phyloP scores from a whole-genome alignment of 306 rosid species.

The Ceratonia siliqua region DNA sequence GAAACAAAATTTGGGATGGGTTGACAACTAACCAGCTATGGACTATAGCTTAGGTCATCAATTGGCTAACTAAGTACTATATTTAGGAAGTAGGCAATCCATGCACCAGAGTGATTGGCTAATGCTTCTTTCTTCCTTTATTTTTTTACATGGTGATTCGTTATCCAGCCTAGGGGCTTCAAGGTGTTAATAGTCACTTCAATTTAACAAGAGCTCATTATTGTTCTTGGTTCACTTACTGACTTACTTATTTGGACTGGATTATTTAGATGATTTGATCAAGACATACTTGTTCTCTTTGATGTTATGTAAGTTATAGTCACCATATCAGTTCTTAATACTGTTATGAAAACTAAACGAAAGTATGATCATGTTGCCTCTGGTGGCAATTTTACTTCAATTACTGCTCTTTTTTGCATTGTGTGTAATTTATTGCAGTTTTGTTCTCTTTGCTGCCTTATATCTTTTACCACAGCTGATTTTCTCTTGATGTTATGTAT shows the following conservation, averaged over 20 bases:
- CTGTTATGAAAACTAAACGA: neutral
- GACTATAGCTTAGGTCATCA: slow-evolving; percentile 17
- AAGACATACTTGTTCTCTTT: neutral
- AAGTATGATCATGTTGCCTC: neutral
- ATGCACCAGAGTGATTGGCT: neutral
- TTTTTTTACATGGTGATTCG: neutral
- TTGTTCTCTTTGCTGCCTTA: slow-evolving; percentile 12
- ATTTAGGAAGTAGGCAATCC: neutral
- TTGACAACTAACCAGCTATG: neutral
- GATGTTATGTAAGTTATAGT: neutral
- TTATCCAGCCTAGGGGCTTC: neutral
- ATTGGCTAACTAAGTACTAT: neutral
- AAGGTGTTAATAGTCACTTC: neutral
- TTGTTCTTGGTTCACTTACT: neutral
- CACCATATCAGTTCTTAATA: neutral
- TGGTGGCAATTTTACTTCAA: neutral
- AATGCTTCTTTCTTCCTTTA: neutral
- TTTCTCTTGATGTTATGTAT: slow-evolving; percentile 33
- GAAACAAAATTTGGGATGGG: neutral
- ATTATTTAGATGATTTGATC: neutral
- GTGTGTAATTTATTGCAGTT: neutral
- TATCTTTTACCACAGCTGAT: slow-evolving; percentile 32
- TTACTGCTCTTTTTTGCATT: slow-evolving; percentile 1
- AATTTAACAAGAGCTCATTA: neutral
- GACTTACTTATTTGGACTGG: neutral